phyloP scores from a whole-genome alignment of 2,329 filamentous ascomycete genomes.

The Cordyceps pruinosa region DNA sequence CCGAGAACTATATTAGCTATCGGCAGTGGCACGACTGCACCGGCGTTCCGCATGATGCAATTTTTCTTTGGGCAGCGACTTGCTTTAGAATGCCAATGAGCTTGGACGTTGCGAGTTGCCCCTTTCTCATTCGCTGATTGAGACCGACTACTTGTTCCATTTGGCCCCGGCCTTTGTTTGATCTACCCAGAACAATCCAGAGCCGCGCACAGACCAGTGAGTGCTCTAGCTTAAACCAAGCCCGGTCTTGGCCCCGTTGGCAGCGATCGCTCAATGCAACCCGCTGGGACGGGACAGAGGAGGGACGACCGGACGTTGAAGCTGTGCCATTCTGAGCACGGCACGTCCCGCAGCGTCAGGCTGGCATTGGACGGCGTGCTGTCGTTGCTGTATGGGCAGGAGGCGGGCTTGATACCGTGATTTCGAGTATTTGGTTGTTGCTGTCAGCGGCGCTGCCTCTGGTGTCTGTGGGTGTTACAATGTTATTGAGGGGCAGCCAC shows the following conservation, averaged over 20 bases:
- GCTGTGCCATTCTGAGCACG: not conserved
- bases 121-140: not conserved
- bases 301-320: not conserved
- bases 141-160: not conserved
- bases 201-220: not conserved
- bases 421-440: not conserved
- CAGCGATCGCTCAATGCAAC: slow-evolving; percentile 3
- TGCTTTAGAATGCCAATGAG: not conserved
- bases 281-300: not conserved
- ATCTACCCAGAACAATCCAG: not conserved
- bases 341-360: not conserved
- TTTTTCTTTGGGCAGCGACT: not conserved
- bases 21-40: not conserved
- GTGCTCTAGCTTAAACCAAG: not conserved
- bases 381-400: not conserved
- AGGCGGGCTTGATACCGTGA: not conserved
- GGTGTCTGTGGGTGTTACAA: not conserved
- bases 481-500: not conserved
- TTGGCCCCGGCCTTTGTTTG: not conserved
- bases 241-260: not conserved
- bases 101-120: not conserved
- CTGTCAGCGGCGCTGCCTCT: no score
- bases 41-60: not conserved
- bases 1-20: not conserved
- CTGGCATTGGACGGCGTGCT: not conserved